A percentile compares a stretch with the other conserved stretches of the same genome.
Evolutionary conservation across 2,329 filamentous ascomycete genomes (phyloP).

Genomic region (Clathrospora elynae): DNA sequence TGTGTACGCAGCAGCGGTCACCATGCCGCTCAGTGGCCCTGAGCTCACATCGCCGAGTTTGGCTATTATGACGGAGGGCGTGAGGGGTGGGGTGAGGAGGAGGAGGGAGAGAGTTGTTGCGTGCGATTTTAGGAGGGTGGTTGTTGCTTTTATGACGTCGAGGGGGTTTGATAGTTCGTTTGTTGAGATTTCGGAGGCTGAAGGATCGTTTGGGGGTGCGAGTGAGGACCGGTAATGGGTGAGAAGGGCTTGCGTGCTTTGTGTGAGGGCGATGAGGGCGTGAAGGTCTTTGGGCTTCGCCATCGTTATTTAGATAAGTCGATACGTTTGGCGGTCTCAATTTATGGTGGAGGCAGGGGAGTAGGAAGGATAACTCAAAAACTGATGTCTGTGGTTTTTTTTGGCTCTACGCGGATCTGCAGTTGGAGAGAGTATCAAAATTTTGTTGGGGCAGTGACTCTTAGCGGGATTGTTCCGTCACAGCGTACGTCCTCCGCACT

Average conservation of each 20-base stretch:
- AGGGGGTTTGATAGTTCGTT: slow-evolving; percentile 56
- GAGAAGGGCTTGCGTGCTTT: slow-evolving; percentile 45
- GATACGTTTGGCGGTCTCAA: too few relatives aligned
- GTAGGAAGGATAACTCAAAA: too few relatives aligned
- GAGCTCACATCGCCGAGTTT: slow-evolving; percentile 74
- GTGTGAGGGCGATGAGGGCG: slow-evolving; percentile 43
- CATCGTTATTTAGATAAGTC: too few relatives aligned
- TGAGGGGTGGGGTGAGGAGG: slow-evolving; percentile 85
- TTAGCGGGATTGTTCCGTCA: neutral
- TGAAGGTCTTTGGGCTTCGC: slow-evolving; percentile 33
- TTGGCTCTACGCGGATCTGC: too few relatives aligned
- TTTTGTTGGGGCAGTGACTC: slow-evolving; percentile 17
- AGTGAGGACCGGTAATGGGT: slow-evolving; percentile 45
- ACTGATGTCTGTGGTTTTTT: too few relatives aligned
- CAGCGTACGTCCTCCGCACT: neutral
- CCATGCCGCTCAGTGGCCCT: slow-evolving; percentile 73
- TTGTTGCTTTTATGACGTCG: slow-evolving; percentile 71
- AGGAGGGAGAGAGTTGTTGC: slow-evolving; percentile 86
- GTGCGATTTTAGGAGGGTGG: slow-evolving; percentile 77
- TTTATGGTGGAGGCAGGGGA: too few relatives aligned
- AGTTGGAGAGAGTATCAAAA: slow-evolving; percentile 5
- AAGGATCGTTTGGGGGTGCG: slow-evolving; percentile 16
- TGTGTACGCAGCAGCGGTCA: slow-evolving; percentile 57
- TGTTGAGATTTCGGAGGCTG: slow-evolving; percentile 18
- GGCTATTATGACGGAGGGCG: slow-evolving; percentile 72